These are phyloP conservation scores for Kwoniella heveanensis DNA, from an alignment of 768 basidiomycete species.

Conservation along the genomic window DNA sequence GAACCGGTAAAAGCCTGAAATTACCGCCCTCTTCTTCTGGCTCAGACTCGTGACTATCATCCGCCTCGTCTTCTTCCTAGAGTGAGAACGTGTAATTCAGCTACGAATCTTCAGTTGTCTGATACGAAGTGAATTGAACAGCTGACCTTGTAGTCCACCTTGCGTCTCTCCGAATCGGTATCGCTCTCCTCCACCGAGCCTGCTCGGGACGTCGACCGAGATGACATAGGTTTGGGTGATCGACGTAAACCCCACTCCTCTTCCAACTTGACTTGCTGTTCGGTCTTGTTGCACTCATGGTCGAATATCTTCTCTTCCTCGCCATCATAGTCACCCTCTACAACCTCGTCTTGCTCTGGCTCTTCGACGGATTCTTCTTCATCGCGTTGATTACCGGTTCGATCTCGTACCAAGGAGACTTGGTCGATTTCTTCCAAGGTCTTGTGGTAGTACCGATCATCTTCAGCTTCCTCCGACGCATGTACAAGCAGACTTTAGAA, in stretches of 20 bases:
- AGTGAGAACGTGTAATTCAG: too few relatives aligned
- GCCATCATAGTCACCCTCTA: slow-evolving; percentile 60
- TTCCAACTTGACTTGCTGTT: slow-evolving; percentile 29
- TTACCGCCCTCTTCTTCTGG: slow-evolving; percentile 14
- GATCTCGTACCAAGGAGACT: slow-evolving; percentile 32
- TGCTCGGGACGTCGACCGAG: slow-evolving; percentile 3
- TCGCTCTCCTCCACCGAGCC: slow-evolving; percentile 30
- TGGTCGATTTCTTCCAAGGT: slow-evolving; percentile 45
- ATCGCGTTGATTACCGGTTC: slow-evolving; percentile 22
- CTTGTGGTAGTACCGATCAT: slow-evolving; percentile 41
- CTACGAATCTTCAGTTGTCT: too few relatives aligned
- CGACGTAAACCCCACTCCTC: slow-evolving; percentile 42
- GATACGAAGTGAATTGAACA: too few relatives aligned
- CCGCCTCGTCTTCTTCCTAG: slow-evolving; percentile 29
- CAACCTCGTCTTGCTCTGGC: slow-evolving; percentile 42
- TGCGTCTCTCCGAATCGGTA: slow-evolving; percentile 21
- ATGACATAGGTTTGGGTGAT: slow-evolving; percentile 11
- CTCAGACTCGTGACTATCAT: slow-evolving; percentile 17
- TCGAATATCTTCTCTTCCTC: slow-evolving; percentile 59
- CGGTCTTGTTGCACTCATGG: slow-evolving; percentile 14
- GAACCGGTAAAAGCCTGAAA: slow-evolving; percentile 17
- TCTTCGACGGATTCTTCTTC: slow-evolving; percentile 14
- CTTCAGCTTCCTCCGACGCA: slow-evolving; percentile 46
- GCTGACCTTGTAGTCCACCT: slow-evolving; percentile 10
- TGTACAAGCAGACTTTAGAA: slow-evolving; percentile 38